Evolutionary conservation across 352 stramenopile genomes (phyloP), one percentile per base, ranked within the genome.

Genomic region (Phytophthora fragariae): DNA sequence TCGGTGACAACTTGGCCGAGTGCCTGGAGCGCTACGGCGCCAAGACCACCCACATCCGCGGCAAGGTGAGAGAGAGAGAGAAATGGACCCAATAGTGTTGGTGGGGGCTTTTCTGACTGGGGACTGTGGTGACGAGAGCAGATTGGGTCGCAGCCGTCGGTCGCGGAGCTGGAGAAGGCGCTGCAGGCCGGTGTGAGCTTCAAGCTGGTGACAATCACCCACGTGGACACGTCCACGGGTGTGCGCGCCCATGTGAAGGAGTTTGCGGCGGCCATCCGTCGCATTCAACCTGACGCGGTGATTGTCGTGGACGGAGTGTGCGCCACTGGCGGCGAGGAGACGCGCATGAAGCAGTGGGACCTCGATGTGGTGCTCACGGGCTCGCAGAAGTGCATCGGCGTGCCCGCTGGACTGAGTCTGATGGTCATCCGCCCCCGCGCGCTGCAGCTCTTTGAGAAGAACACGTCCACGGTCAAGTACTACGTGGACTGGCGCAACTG

Each of bases 401-500:
- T 94, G 57, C 86, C 86, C 15, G 86, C 86, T 7, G 86, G 86
- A 35, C 68, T 94, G 33, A 89, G 83, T 68, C 71, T 94, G 4
- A 37, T 92, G 70, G 76, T 94, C 19, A 80, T 94, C 27, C 86
- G 86, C 50, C 84, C 86, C 1, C 85, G 86, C n/a, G 86, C 86
- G 31, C 64, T 94, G 37, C 77, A 91, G 62, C 72, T 79, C 27
- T 91, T 91, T 52, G 85, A 92, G 59, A 85, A 83, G 65, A 84
- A 78, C 70, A 87, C 72, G 35, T 83, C 76, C 33, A 82, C 70
- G 7, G 57, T 72, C 52, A 90, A 90, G 68, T 94, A 94, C 65
- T 94, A 94, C 44, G 79, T 90, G 27, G 82, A 92, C 75, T 94
- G 86, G 86, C 84, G 81, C 68, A 89, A 94, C 72, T 94, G 86